Percentiles rank a stretch among this genome's conserved stretches.
phyloP scores from a whole-genome alignment of 2,329 filamentous ascomycete species.

The Calonectria pauciramosa region DNA sequence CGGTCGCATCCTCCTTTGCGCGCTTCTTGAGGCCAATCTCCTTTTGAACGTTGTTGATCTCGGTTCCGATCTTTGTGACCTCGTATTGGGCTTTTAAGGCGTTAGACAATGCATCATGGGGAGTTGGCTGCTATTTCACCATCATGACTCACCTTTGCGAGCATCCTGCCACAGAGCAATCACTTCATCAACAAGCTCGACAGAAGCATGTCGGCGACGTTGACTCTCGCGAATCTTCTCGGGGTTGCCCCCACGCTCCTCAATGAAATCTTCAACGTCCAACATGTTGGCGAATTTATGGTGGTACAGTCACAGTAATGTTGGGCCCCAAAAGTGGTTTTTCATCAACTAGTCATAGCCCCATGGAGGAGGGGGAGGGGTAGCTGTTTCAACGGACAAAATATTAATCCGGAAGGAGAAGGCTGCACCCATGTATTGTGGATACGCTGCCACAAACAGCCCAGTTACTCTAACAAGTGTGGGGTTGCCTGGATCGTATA shows the following conservation, averaged over 20 bases:
- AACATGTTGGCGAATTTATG: slow-evolving; percentile 67
- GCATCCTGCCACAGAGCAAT: slow-evolving; percentile 90
- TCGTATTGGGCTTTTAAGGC: slow-evolving; percentile 72
- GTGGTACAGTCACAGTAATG: slow-evolving; percentile 35
- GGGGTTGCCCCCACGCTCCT: slow-evolving; percentile 91
- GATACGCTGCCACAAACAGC: background rate
- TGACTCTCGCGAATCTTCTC: slow-evolving; percentile 95
- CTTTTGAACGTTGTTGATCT: slow-evolving; percentile 92
- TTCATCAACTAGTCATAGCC: slow-evolving; percentile 42
- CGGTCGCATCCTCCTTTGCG: slow-evolving; percentile 89
- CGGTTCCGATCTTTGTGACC: slow-evolving; percentile 83
- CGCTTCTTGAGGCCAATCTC: slow-evolving; percentile 94
- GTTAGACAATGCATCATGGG: slow-evolving; percentile 23
- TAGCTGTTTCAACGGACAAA: slow-evolving; percentile 12
- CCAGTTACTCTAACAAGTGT: background rate
- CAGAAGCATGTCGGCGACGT: slow-evolving; percentile 82
- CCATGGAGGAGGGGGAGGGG: slow-evolving; percentile 47
- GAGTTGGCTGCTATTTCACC: slow-evolving; percentile 16
- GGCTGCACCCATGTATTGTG: background rate
- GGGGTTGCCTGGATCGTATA: too few species aligned
- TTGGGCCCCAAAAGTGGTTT: slow-evolving; percentile 37
- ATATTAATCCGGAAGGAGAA: background rate
- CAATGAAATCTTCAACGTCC: slow-evolving; percentile 83
- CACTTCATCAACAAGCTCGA: slow-evolving; percentile 90
- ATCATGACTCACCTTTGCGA: slow-evolving; percentile 69